These are phyloP conservation scores for Brassica hybrid DNA, from an alignment of 441 rosid species.

Conservation along the genomic window DNA sequence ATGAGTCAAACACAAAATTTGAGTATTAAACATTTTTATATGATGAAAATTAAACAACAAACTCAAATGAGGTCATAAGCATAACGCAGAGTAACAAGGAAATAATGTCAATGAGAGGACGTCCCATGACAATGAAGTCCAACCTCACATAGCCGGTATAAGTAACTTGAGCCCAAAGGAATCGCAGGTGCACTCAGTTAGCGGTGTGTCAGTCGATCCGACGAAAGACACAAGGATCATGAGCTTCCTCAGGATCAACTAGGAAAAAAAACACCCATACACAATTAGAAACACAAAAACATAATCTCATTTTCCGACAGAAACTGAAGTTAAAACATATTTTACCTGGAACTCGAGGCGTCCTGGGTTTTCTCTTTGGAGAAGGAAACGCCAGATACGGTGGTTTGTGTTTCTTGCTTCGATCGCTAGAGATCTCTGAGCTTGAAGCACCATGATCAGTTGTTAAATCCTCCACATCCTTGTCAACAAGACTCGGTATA, in stretches of 20 bases:
- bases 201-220: not conserved
- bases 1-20: not conserved
- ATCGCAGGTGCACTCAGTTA: constrained; percentile 1
- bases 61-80: not conserved
- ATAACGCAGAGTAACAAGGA: not conserved
- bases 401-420: not conserved
- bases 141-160: not conserved
- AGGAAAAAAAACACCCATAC: not conserved
- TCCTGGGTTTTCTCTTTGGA: constrained; percentile 23
- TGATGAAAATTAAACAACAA: not conserved
- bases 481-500: not conserved
- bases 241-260: not conserved
- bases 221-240: not conserved
- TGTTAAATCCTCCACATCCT: not conserved
- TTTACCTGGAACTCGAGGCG: constrained; percentile 4
- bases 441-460: not conserved
- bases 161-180: constrained; percentile 21
- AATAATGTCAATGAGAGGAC: not conserved
- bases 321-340: not conserved
- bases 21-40: not conserved
- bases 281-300: constrained; percentile 1
- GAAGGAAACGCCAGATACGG: constrained; percentile 29
- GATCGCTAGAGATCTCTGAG: not conserved
- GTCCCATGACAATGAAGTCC: constrained; percentile 3
- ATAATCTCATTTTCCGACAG: not conserved